phyloP scores from a whole-genome alignment of 1,139 yeast genomes.

The Scheffersomyces insectosa region DNA sequence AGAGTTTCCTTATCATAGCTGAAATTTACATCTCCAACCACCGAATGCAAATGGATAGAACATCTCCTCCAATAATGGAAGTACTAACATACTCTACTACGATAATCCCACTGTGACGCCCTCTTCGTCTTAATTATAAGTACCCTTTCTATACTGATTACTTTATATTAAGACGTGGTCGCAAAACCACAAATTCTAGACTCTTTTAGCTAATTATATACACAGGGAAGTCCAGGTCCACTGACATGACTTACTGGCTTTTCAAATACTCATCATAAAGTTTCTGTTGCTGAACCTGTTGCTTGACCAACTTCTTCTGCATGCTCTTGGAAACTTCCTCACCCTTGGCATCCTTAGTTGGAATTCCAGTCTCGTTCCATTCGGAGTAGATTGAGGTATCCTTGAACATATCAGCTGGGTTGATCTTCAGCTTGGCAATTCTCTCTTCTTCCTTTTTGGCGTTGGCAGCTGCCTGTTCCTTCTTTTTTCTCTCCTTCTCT shows the following conservation, averaged over 20 bases:
- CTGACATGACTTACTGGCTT: neutral
- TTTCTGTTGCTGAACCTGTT: conserved; percentile 77
- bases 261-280: conserved; percentile 65
- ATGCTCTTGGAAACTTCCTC: conserved; percentile 88
- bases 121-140: no score
- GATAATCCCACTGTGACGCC: no score
- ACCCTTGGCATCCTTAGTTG: conserved; percentile 74
- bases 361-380: conserved; percentile 88
- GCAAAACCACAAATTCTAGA: no score
- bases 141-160: no score
- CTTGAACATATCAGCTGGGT: conserved; percentile 74
- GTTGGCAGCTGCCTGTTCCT: conserved; percentile 38
- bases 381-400: conserved; percentile 55
- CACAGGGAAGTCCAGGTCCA: no score
- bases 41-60: no score
- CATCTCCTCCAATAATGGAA: no score
- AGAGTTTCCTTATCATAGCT: no score
- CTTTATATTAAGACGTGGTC: no score
- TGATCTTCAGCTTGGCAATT: conserved; percentile 64
- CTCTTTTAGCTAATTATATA: no score
- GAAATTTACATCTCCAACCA: no score
- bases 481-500: conserved; percentile 44
- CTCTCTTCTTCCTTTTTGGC: conserved; percentile 68
- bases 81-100: no score
- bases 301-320: conserved; percentile 77